Percentiles rank a stretch among this genome's conserved stretches.
Conservation (phyloP, 2,329 filamentous ascomycete genomes). For the Alternaria postmessia region DNA sequence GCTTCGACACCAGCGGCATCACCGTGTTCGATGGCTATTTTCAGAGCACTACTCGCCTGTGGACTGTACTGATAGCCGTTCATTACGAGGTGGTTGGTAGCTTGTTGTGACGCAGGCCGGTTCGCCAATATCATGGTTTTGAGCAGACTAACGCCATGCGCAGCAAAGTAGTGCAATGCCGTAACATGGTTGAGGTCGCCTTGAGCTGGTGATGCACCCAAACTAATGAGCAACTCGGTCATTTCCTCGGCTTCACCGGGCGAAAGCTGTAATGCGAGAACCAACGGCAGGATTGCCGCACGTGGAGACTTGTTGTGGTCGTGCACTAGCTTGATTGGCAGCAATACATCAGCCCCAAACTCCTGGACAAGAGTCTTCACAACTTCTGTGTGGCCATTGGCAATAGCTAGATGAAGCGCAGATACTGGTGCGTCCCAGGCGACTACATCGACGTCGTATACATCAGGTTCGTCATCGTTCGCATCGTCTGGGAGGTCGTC, state of each 20-base stretch:
- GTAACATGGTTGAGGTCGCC: conserved; percentile 72
- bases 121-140: conserved; percentile 66
- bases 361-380: conserved; percentile 72
- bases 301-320: conserved; percentile 58
- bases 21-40: conserved; percentile 57
- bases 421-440: conserved; percentile 81
- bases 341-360: conserved; percentile 78
- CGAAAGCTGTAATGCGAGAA: conserved; percentile 72
- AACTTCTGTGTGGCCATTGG: conserved; percentile 73
- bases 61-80: conserved; percentile 45
- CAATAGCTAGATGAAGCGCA: conserved; percentile 80
- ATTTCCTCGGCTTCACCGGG: conserved; percentile 70
- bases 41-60: conserved; percentile 60
- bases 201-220: conserved; percentile 77
- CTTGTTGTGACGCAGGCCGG: conserved; percentile 66
- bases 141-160: conserved; percentile 21
- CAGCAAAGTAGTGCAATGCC: conserved; percentile 62
- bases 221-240: conserved; percentile 68
- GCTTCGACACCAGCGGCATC: conserved; percentile 15
- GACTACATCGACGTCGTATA: conserved; percentile 79
- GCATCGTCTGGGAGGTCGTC: conserved; percentile 61
- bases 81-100: conserved; percentile 71
- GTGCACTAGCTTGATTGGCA: conserved; percentile 73
- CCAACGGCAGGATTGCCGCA: conserved; percentile 72
- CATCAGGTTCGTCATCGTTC: conserved; percentile 73